These are phyloP conservation scores for Escovopsis weberi DNA, from an alignment of 2,329 filamentous ascomycete genomes.

Conservation along the genomic window DNA sequence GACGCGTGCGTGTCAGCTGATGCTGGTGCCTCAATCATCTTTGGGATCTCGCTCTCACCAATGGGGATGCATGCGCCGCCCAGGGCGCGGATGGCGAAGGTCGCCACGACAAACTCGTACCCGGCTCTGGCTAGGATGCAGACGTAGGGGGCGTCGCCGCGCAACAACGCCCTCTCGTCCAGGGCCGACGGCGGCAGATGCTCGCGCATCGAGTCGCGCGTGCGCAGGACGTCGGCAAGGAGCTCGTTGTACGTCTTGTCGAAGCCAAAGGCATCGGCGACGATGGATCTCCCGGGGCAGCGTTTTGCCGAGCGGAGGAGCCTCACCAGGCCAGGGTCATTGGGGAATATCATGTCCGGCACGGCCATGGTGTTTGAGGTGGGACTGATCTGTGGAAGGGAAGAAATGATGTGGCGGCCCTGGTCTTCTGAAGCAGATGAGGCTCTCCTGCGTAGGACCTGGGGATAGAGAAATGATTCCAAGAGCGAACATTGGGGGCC, in stretches of 20 bases:
- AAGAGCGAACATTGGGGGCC: too few species aligned
- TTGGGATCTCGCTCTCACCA: conserved; percentile 1
- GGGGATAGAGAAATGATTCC: too few species aligned
- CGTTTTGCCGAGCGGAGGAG: conserved; percentile 6
- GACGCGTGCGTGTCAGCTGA: background rate
- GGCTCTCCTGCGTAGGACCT: too few species aligned
- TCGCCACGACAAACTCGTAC: conserved; percentile 13
- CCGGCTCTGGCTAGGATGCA: conserved; percentile 7
- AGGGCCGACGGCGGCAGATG: conserved; percentile 3
- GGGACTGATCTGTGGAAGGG: too few species aligned
- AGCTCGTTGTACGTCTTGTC: conserved; percentile 10
- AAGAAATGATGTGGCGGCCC: too few species aligned
- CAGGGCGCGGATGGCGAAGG: conserved; percentile 9
- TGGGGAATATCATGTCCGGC: conserved; percentile 4
- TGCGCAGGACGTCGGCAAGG: conserved; percentile 9
- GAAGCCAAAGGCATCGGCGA: conserved; percentile 9
- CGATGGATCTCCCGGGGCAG: conserved; percentile 3
- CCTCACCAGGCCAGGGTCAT: conserved; percentile 7
- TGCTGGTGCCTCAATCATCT: too few species aligned
- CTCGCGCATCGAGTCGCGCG: conserved; percentile 4
- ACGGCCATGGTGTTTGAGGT: conserved; percentile 1
- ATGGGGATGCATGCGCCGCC: conserved; percentile 10
- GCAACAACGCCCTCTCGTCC: conserved; percentile 3
- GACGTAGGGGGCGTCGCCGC: conserved; percentile 4
- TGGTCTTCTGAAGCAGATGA: too few species aligned